phyloP scores from a whole-genome alignment of 148 eudicot species.

The Arbutus unedo region DNA sequence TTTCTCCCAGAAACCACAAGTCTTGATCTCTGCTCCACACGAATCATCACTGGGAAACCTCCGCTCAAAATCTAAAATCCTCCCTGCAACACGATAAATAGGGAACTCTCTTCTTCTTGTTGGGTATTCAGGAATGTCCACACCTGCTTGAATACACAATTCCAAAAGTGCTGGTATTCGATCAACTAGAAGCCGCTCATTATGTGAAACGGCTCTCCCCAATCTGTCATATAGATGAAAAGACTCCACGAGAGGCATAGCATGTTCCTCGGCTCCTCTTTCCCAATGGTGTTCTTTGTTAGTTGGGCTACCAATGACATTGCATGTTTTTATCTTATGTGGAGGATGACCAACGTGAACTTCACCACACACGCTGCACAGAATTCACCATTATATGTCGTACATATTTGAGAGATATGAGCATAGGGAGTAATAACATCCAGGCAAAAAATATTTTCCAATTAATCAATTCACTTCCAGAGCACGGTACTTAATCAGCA shows the following conservation, averaged over 20 bases:
- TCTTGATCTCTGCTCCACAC: conserved; percentile 6
- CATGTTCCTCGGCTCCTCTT: conserved; percentile 32
- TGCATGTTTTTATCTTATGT: conserved; percentile 42
- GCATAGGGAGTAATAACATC: not conserved
- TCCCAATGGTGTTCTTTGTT: conserved; percentile 46
- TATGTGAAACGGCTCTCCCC: conserved; percentile 49
- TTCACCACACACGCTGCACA: conserved; percentile 41
- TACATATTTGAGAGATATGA: not conserved
- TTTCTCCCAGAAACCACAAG: conserved; percentile 33
- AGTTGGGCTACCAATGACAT: conserved; percentile 27
- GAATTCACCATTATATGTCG: not conserved
- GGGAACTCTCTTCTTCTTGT: conserved; percentile 42
- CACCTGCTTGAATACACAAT: conserved; percentile 46
- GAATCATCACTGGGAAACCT: conserved; percentile 37
- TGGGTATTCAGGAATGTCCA: conserved; percentile 39
- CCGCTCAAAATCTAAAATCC: conserved; percentile 36
- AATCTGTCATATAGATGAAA: conserved; percentile 44
- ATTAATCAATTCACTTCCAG: not conserved
- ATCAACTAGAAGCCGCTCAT: conserved; percentile 44
- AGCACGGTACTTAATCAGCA: not conserved
- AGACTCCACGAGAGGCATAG: conserved; percentile 38
- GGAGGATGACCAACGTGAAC: conserved; percentile 42
- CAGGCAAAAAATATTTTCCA: not conserved
- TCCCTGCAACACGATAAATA: conserved; percentile 43
- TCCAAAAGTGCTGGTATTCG: conserved; percentile 41